Base-by-base conservation (phyloP, 2,329 filamentous ascomycete species). In the Neonectria ditissima region DNA sequence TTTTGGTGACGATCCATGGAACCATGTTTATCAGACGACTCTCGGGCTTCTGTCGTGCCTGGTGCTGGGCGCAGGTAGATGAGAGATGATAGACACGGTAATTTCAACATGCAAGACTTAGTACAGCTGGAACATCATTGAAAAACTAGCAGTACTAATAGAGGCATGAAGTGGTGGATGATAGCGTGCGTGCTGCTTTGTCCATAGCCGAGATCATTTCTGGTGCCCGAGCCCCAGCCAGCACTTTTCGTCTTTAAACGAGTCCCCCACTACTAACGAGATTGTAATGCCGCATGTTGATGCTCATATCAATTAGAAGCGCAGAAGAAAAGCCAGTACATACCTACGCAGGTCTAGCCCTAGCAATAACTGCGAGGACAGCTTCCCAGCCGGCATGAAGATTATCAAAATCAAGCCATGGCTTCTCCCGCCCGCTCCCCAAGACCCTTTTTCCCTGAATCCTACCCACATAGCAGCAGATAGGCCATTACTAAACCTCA, bases 11-110 rank as follows among this genome's bases (percentile, higher is more conserved):
- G 68, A 71, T 68, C 70, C 63, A 69, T 67, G 66, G 62, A 59
- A 68, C 70, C 69, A 72, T 72, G 63, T 72, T 67, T 69, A 65
- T 71, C 68, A 59, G 65, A 69, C 70, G 62, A 72, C 63, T 48
- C 59, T 71, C 68, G 63, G 70, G 48, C 61, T 62, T 47, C 26
- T n/a, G 47, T 28, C 18, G 20, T 52, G 22, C 50, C 24, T 58
- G 20, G 39, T 59, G 51, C 51, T n/a, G n/a, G 32, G 5, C 14
- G n/a, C 47, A 34, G 14, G n/a, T 28, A 34, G 47, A 50, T 32
- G 26, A 4, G 28, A 18, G 16, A 32, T 30, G 26, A n/a, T 32
- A 32, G n/a, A 26, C 20, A 48, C 37, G n/a, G 37, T 11, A 20
- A 20, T 20, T 2, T n/a, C n/a, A n/a, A 41, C 37, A 41, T 8